Conservation (phyloP, 2,329 filamentous ascomycete genomes). For the Bipolaris oryzae region DNA sequence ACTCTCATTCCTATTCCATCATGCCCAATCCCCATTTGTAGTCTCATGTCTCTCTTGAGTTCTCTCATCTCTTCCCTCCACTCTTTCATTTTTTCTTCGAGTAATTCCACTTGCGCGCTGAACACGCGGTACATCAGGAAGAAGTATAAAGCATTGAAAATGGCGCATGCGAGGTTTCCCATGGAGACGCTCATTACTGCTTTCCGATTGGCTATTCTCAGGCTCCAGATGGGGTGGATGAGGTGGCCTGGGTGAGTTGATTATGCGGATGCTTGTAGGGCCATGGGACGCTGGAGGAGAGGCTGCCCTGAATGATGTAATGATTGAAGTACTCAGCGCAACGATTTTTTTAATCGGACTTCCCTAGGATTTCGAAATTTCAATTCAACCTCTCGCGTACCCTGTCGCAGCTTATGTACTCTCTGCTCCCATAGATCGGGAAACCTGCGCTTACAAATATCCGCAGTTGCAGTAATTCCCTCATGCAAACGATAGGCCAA, state of each 20-base stretch:
- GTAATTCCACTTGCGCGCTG: not conserved
- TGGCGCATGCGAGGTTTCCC: not conserved
- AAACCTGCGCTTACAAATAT: not conserved
- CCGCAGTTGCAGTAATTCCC: not conserved
- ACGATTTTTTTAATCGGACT: too few relatives aligned
- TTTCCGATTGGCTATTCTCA: not conserved
- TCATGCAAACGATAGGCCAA: not conserved
- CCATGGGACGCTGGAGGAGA: not conserved
- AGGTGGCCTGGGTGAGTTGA: not conserved
- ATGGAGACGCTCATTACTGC: not conserved
- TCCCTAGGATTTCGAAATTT: too few relatives aligned
- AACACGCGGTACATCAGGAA: slow-evolving; percentile 4
- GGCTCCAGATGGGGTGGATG: not conserved
- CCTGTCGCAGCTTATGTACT: not conserved
- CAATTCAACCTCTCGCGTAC: not conserved
- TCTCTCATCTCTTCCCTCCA: not conserved
- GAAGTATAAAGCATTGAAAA: not conserved
- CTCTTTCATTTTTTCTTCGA: not conserved
- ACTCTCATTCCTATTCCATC: not conserved
- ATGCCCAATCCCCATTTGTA: not conserved
- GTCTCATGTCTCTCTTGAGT: not conserved
- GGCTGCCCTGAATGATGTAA: not conserved
- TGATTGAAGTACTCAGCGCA: too few relatives aligned
- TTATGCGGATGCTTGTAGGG: not conserved
- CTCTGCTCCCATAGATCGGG: not conserved